Conservation (phyloP, 176 grass and related monocot genomes). For the Hordeum marinum region DNA sequence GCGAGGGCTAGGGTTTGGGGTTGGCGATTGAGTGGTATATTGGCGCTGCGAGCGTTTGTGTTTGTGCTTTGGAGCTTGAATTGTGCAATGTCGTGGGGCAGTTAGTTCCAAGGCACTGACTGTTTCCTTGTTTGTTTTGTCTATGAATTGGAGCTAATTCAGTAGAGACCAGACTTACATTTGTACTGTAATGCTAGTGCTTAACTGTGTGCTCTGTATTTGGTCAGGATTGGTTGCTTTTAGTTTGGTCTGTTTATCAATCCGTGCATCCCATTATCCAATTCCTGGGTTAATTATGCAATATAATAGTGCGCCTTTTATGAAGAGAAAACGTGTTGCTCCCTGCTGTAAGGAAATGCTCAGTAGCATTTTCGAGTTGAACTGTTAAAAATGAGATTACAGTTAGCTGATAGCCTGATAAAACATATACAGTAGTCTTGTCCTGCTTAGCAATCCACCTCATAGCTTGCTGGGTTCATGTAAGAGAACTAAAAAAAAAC, state of each 20-base stretch:
- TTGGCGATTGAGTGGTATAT: background rate
- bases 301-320: background rate
- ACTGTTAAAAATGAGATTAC: background rate
- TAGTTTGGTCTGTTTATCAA: background rate
- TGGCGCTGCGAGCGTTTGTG: conserved; percentile 7
- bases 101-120: background rate
- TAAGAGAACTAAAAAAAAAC: background rate
- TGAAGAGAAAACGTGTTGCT: background rate
- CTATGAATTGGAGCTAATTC: background rate
- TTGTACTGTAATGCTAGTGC: conserved; percentile 2
- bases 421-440: background rate
- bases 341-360: background rate
- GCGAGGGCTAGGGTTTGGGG: conserved; percentile 44
- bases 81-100: conserved; percentile 1
- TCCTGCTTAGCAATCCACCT: background rate
- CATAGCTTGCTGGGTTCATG: background rate
- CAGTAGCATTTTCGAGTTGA: background rate
- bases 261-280: background rate
- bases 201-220: background rate
- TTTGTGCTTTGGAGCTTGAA: conserved; percentile 11
- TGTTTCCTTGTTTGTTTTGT: conserved; percentile 6
- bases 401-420: conserved; percentile 7
- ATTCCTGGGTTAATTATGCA: background rate
- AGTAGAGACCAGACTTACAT: background rate
- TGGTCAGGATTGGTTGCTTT: background rate